Base-by-base conservation (phyloP, 345 rosid species). In the Kandelia obovata region DNA sequence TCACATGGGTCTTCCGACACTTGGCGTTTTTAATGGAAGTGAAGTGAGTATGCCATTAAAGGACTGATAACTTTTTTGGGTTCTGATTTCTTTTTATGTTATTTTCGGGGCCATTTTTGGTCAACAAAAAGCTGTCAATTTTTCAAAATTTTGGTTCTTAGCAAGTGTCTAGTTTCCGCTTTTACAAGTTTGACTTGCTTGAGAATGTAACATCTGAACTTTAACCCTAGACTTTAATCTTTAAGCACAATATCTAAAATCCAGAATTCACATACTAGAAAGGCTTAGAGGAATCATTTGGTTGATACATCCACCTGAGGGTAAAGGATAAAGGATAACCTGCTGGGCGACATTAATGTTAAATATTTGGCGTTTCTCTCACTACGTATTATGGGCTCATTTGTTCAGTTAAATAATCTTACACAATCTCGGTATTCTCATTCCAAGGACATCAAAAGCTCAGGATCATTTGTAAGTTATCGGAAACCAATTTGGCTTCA, bases 1-100 rank as follows among this genome's bases (percentile, higher is more conserved):
- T 61, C 98, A 94, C 80, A 75, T 88, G 3, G 96, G 89, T 75
- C 83, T 94, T 66, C 87, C 88, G 0, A 94, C 97, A 28, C 96
- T 94, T 1, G 98, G 98, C 37, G 84, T 60, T 26, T 73, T 75
- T 65, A 82, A 81, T 34, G 70, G 65, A 62, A 73, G 51, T 1
- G 64, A 81, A 85, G 92, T 73, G 71, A 80, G 84, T 80, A 57
- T 61, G 60, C 37, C 37, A 56, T 43, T 43, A 56, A 27, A 56
- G 59, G 6, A 27, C 25, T 23, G 59, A 8, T 56, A 1, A 15
- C 37, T 10, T 3, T 56, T 23, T 23, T 56, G 4, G 59, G 28
- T 56, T 56, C 59, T 27, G 7, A 25, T 21, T 8, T 23, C 28
- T 25, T 55, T 23, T 55, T 0, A 23, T 11, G 30, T 9, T 55